phyloP scores from a whole-genome alignment of 202 grass and related monocot species.

The Bolboschoenoplectus hybrid region DNA sequence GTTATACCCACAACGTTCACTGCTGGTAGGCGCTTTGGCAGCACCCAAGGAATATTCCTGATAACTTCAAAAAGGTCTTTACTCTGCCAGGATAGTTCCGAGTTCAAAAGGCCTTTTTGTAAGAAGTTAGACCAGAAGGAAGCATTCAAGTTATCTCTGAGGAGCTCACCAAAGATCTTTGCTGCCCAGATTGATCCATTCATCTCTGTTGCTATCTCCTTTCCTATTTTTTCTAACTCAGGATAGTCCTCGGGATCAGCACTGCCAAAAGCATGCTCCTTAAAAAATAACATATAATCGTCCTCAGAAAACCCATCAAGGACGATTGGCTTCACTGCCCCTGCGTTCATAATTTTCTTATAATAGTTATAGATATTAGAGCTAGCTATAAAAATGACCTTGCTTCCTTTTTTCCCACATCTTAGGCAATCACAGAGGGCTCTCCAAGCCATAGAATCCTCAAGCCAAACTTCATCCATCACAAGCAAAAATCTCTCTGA shows the following conservation, averaged over 20 bases:
- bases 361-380: background rate
- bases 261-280: background rate
- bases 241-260: background rate
- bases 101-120: background rate
- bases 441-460: background rate
- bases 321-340: background rate
- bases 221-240: background rate
- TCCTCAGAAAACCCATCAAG: background rate
- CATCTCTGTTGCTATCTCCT: background rate
- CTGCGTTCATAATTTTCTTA: background rate
- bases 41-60: too few relatives aligned
- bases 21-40: too few relatives aligned
- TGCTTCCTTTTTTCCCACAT: conserved; percentile 14
- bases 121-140: background rate
- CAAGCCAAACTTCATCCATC: background rate
- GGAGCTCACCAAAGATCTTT: background rate
- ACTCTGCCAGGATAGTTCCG: background rate
- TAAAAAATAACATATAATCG: background rate
- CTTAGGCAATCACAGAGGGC: background rate
- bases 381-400: background rate
- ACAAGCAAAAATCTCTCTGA: background rate
- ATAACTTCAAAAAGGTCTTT: too few relatives aligned
- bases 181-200: conserved; percentile 10
- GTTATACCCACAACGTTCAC: too few relatives aligned
- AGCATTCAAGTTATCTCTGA: conserved; percentile 4